A percentile compares a stretch with the other conserved stretches of the same genome.
phyloP scores from a whole-genome alignment of 768 basidiomycete genomes.

The Stropharia rugosoannulata region DNA sequence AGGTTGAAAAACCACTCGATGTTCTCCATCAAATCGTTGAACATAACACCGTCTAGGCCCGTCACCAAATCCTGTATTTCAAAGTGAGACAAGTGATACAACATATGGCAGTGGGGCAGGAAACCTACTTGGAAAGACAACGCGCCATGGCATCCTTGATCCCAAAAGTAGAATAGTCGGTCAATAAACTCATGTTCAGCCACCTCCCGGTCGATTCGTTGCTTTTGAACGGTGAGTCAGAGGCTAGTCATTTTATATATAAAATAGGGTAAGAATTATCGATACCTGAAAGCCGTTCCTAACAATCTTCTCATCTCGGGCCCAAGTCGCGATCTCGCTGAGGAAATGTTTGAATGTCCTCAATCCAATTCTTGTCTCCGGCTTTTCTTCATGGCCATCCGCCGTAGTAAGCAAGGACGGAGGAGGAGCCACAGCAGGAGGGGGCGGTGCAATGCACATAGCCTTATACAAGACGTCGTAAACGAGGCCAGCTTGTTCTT shows the following conservation, averaged over 20 bases:
- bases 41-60: conserved; percentile 90
- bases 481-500: conserved; percentile 85
- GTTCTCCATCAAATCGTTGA: conserved; percentile 96
- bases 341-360: conserved; percentile 87
- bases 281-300: conserved; percentile 86
- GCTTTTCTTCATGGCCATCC: conserved; percentile 68
- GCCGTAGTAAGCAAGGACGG: conserved; percentile 54
- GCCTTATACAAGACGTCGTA: conserved; percentile 91
- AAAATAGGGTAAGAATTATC: neutral
- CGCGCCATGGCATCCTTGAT: conserved; percentile 75
- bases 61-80: conserved; percentile 75
- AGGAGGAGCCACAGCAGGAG: conserved; percentile 46
- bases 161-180: conserved; percentile 94
- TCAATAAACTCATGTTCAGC: conserved; percentile 97
- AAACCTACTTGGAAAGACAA: conserved; percentile 82
- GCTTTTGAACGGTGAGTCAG: conserved; percentile 38
- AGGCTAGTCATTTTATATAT: neutral
- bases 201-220: conserved; percentile 85
- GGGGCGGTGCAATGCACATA: conserved; percentile 75
- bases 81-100: neutral
- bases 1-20: conserved; percentile 99
- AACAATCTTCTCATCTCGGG: conserved; percentile 89
- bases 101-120: neutral
- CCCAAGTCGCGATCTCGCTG: conserved; percentile 94
- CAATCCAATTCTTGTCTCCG: conserved; percentile 87